Evolutionary conservation across 2,329 filamentous ascomycete genomes (phyloP).

Genomic region (Epichloe scottii): DNA sequence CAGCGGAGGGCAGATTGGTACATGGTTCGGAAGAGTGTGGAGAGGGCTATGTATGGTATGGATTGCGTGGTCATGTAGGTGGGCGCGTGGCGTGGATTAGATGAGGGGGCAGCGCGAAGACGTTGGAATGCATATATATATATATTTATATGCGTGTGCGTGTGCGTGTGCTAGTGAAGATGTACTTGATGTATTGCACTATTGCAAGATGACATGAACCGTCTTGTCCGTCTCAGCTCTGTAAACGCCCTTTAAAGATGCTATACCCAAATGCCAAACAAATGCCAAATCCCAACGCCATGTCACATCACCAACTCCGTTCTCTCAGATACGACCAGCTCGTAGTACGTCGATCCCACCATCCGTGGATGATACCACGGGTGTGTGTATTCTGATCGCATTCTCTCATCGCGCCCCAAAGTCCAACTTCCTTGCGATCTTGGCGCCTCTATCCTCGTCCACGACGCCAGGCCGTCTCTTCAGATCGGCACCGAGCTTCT

Average conservation of each 20-base stretch:
- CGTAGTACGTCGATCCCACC: too few species aligned
- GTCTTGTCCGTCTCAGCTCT: too few species aligned
- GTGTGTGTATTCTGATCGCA: not conserved
- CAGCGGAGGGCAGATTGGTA: conserved; percentile 94
- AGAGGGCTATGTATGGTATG: conserved; percentile 94
- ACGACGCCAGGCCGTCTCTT: conserved; percentile 58
- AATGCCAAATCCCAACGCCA: too few species aligned
- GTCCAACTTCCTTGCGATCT: conserved; percentile 72
- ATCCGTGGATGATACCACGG: too few species aligned
- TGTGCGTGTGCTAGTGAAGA: not conserved
- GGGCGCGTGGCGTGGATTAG: not conserved
- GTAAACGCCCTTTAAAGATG: too few species aligned
- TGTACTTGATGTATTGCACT: too few species aligned
- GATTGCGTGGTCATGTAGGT: conserved; percentile 71
- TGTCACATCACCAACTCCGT: too few species aligned
- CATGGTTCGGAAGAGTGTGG: conserved; percentile 73
- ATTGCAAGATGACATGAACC: too few species aligned
- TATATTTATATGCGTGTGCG: not conserved
- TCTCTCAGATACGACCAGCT: too few species aligned
- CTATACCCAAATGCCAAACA: too few species aligned
- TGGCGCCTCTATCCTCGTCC: conserved; percentile 55
- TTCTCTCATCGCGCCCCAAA: conserved; percentile 41
- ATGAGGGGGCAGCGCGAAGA: not conserved
- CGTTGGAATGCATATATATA: not conserved
- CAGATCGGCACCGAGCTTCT: conserved; percentile 71